Base-by-base conservation (phyloP, 192 early-diverging fungal species). In the Entrophospora sp. region DNA sequence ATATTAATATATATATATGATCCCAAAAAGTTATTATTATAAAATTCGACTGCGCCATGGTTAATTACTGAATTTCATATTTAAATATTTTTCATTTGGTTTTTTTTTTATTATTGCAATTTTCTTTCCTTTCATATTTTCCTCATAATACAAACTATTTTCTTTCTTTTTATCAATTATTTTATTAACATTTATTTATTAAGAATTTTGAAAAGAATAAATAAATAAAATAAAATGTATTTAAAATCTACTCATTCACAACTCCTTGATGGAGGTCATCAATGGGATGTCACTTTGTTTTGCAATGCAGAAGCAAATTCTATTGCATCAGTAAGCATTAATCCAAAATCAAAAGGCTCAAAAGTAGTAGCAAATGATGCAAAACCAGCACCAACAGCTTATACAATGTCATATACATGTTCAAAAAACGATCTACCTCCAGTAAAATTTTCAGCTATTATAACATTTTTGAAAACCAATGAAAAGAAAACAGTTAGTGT, bases 371-470 rank as follows among this genome's bases (percentile, higher is more conserved):
- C 53, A 3, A 57, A 57, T 35, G 53, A 57, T 14, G 53, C 53
- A 5, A 57, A 57, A 57, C 53, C 53, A 32, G 53, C 53, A 31
- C 53, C 53, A 57, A 57, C 53, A 24, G 53, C 53, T 16, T 57
- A 57, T 28, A 57, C 53, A 25, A 57, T 57, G 53, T 30, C 30
- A 10, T 57, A 57, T 57, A 34, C 53, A 10, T 1, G 25, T 34
- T 57, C 53, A 5, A 57, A 1, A 3, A 57, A 14, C 20, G 53
- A 57, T 28, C 13, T 30, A 30, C 27, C 24, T 31, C 53, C 53
- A 30, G 9, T 30, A 12, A 20, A 20, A 2, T 57, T 57, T 57
- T n/a, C 53, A 10, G 53, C 53, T 10, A 20, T 16, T 30, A 57
- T 57, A 24, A 57, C 53, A 31, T 32, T 57, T 32, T 35, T 28